Conservation (phyloP, 2,329 filamentous ascomycete species). For the Talaromyces rugulosus region DNA sequence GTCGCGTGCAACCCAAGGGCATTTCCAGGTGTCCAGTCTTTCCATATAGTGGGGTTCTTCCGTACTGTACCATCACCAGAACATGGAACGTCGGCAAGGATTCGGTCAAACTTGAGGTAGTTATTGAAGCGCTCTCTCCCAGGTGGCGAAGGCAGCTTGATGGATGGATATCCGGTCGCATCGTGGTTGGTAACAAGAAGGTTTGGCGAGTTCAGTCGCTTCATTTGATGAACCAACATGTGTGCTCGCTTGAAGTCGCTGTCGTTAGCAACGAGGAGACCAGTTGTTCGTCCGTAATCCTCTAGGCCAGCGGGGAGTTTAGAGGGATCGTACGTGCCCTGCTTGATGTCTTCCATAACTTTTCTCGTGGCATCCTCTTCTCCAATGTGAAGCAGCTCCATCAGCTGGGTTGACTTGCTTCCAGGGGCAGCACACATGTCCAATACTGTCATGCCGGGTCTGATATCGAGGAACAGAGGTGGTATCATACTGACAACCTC, state of each 20-base stretch:
- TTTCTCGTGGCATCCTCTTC: conserved; percentile 82
- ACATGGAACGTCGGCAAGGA: conserved; percentile 74
- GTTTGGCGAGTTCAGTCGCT: conserved; percentile 93
- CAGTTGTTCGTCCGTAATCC: conserved; percentile 84
- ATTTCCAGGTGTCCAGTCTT: conserved; percentile 86
- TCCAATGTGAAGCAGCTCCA: conserved; percentile 89
- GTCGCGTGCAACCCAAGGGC: conserved; percentile 82
- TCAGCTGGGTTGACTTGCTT: conserved; percentile 91
- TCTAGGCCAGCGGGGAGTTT: conserved; percentile 50
- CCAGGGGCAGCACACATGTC: conserved; percentile 96
- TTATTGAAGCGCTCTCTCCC: conserved; percentile 53
- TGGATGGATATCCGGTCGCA: conserved; percentile 89
- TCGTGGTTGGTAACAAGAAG: conserved; percentile 97
- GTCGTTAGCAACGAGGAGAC: conserved; percentile 91
- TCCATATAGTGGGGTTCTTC: conserved; percentile 75
- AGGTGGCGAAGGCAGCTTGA: conserved; percentile 67
- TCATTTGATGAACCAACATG: conserved; percentile 96
- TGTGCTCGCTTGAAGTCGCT: conserved; percentile 94
- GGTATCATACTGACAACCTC: conserved; percentile 99
- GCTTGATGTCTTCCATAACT: conserved; percentile 60
- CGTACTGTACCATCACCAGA: conserved; percentile 12
- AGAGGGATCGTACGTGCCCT: conserved; percentile 52
- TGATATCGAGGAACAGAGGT: conserved; percentile 84
- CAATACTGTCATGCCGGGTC: conserved; percentile 85
- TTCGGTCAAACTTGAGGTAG: conserved; percentile 95